A percentile compares a stretch with the other conserved stretches of the same genome.
Conservation (phyloP, 2,329 filamentous ascomycete genomes). For the Trichoderma breve region DNA sequence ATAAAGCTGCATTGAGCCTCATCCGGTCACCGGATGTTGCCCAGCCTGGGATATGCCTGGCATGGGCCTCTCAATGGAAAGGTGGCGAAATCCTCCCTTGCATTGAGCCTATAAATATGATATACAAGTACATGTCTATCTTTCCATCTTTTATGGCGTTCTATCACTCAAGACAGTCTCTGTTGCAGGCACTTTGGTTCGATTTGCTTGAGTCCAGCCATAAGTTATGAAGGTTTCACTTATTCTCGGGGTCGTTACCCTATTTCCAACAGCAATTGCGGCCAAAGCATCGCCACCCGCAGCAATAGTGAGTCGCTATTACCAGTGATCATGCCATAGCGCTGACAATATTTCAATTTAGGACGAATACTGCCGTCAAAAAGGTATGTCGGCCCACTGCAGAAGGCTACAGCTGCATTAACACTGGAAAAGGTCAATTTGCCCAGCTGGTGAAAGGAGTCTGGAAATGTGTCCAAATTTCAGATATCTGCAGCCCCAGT, state of each 20-base stretch:
- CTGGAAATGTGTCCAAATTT: constrained; percentile 7
- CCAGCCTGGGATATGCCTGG: not conserved
- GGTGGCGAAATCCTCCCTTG: not conserved
- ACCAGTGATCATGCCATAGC: too few relatives aligned
- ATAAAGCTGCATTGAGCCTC: not conserved
- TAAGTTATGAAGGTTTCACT: not conserved
- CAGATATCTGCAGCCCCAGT: not conserved
- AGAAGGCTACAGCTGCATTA: not conserved
- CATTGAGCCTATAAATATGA: too few relatives aligned
- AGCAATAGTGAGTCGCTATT: not conserved
- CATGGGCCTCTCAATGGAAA: not conserved
- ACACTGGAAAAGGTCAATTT: not conserved
- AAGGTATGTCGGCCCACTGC: not conserved
- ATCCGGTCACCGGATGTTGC: not conserved
- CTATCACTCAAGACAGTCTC: too few relatives aligned
- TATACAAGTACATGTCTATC: too few relatives aligned
- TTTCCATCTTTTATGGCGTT: too few relatives aligned
- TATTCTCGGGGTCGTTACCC: not conserved
- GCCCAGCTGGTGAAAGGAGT: not conserved
- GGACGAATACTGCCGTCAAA: not conserved
- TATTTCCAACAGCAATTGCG: not conserved
- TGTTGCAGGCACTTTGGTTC: too few relatives aligned
- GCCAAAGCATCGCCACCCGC: not conserved
- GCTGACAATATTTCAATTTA: not conserved
- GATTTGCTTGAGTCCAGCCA: not conserved